phyloP scores from a whole-genome alignment of 768 basidiomycete genomes.

The Obba rivulosa region DNA sequence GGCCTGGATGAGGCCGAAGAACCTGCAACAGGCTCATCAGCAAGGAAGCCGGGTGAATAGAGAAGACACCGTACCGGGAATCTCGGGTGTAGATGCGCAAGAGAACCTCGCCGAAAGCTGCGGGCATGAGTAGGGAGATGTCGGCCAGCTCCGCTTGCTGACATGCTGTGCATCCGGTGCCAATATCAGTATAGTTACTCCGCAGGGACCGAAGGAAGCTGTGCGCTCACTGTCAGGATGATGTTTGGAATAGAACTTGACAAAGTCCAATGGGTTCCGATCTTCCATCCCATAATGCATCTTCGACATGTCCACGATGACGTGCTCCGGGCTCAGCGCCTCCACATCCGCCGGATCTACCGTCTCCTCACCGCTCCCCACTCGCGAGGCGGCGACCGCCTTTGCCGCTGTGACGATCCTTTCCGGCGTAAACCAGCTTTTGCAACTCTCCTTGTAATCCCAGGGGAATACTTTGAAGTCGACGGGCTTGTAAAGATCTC shows the following conservation, averaged over 20 bases:
- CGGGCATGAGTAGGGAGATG: constrained; percentile 62
- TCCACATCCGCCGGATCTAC: constrained; percentile 21
- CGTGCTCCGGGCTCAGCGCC: constrained; percentile 39
- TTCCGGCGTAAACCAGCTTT: constrained; percentile 30
- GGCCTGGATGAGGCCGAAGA: constrained; percentile 58
- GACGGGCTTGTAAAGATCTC: constrained; percentile 66
- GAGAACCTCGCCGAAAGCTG: constrained; percentile 62
- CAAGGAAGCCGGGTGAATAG: background rate
- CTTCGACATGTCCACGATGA: constrained; percentile 58
- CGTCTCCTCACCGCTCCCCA: constrained; percentile 6
- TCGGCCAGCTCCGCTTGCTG: constrained; percentile 51
- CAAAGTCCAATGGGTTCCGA: constrained; percentile 59
- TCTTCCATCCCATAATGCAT: constrained; percentile 79
- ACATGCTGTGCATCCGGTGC: background rate
- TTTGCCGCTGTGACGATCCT: constrained; percentile 29
- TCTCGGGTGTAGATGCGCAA: constrained; percentile 69
- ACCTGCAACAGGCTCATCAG: constrained; percentile 25
- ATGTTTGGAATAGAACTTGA: constrained; percentile 72
- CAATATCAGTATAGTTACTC: background rate
- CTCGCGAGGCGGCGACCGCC: constrained; percentile 1
- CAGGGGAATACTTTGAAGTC: constrained; percentile 53
- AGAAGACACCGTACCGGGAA: constrained; percentile 26
- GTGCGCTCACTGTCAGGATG: constrained; percentile 43
- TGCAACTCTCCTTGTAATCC: constrained; percentile 22
- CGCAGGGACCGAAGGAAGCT: background rate